These are phyloP conservation scores for Colletotrichum destructivum DNA, from an alignment of 2,329 filamentous ascomycete species.

Conservation along the genomic window DNA sequence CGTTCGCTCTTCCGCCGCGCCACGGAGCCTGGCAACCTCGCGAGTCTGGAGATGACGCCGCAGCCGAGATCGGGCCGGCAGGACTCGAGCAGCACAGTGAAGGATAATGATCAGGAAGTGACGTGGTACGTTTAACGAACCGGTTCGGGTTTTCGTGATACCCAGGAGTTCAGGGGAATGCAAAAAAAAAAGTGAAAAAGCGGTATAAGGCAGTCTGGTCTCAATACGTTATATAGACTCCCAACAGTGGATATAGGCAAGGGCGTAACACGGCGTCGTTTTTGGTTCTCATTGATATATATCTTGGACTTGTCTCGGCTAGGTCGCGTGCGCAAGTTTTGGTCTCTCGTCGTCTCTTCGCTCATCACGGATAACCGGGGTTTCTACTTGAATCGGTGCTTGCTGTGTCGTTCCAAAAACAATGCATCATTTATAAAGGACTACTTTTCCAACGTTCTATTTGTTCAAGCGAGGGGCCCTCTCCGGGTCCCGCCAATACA, in stretches of 20 bases:
- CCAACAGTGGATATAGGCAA: too few relatives aligned
- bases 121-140: constrained; percentile 25
- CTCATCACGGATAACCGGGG: too few relatives aligned
- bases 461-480: constrained; percentile 54
- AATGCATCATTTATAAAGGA: neutral
- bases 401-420: neutral
- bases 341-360: too few relatives aligned
- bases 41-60: neutral
- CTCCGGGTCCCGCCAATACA: constrained; percentile 54
- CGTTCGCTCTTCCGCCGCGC: neutral
- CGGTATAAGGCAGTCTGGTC: too few relatives aligned
- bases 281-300: too few relatives aligned
- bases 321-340: too few relatives aligned
- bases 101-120: constrained; percentile 12
- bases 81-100: constrained; percentile 6
- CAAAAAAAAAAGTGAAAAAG: too few relatives aligned
- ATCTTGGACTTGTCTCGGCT: too few relatives aligned
- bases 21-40: constrained; percentile 1
- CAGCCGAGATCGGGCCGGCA: neutral
- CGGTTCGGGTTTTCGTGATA: constrained; percentile 25
- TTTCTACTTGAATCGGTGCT: neutral
- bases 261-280: too few relatives aligned
- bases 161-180: constrained; percentile 20
- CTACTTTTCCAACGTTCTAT: constrained; percentile 36
- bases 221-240: too few relatives aligned